Evolutionary conservation across 2,329 filamentous ascomycete genomes (phyloP).

Genomic region (Orbilia blumenaviensis): DNA sequence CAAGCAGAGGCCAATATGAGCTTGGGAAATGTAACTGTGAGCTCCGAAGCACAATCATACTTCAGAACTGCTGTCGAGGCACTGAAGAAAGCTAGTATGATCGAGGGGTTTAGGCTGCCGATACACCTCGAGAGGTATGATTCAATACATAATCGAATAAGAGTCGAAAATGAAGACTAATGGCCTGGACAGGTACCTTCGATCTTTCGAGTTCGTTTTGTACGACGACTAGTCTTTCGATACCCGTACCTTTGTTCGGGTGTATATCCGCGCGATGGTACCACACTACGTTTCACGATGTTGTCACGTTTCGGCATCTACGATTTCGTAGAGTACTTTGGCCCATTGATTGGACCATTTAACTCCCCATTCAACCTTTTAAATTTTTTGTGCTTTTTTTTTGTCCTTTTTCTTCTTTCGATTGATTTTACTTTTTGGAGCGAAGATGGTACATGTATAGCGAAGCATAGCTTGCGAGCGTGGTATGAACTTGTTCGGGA

Average conservation of each 20-base stretch:
- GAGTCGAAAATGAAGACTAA: not conserved
- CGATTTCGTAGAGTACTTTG: conserved; percentile 14
- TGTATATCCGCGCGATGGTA: not conserved
- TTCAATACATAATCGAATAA: not conserved
- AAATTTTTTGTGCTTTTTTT: not conserved
- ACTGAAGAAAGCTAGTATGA: conserved; percentile 42
- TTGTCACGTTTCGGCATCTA: not conserved
- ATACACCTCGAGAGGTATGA: conserved; percentile 40
- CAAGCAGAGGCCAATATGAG: conserved; percentile 53
- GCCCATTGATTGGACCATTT: not conserved
- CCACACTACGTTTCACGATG: not conserved
- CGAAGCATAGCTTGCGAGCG: conserved; percentile 30
- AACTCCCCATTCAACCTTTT: not conserved
- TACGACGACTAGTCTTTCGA: conserved; percentile 21
- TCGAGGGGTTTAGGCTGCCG: conserved; percentile 37
- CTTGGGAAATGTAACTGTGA: conserved; percentile 43
- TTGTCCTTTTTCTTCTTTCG: not conserved
- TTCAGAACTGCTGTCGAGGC: conserved; percentile 48
- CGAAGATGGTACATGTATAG: conserved; percentile 5
- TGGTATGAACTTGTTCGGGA: conserved; percentile 5
- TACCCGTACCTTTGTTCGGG: not conserved
- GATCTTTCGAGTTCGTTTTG: conserved; percentile 50
- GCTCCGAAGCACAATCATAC: conserved; percentile 38
- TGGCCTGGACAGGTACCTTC: conserved; percentile 49
- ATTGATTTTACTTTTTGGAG: conserved; percentile 19